Percentiles rank a stretch among this genome's conserved stretches.
These are phyloP conservation scores for Starmerella vitae DNA, from an alignment of 805 yeast genomes.

Conservation along the genomic window DNA sequence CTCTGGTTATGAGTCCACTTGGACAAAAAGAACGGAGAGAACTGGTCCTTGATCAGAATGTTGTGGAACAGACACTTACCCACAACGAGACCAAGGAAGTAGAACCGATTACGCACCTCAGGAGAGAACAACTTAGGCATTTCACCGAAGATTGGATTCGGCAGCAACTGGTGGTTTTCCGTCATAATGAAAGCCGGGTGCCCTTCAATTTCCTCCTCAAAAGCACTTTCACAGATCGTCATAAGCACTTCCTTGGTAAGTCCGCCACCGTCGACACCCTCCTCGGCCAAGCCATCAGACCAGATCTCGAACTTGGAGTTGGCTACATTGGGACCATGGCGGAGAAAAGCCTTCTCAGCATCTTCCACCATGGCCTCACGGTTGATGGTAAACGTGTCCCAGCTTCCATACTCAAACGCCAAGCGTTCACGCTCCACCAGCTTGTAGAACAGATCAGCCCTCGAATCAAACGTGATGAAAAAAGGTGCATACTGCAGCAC, in stretches of 20 bases:
- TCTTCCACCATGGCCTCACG: constrained; percentile 63
- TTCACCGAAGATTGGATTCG: constrained; percentile 37
- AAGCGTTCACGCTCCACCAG: constrained; percentile 23
- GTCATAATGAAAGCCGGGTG: constrained; percentile 31
- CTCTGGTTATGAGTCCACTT: constrained; percentile 36
- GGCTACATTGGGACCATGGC: constrained; percentile 45
- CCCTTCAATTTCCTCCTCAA: constrained; percentile 23
- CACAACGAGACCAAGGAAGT: constrained; percentile 64
- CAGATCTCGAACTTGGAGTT: constrained; percentile 49
- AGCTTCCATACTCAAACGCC: background rate
- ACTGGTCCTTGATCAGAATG: constrained; percentile 64
- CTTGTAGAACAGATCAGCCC: constrained; percentile 61
- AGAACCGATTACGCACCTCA: constrained; percentile 24
- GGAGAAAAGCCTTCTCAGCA: constrained; percentile 48
- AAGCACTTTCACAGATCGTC: constrained; percentile 54
- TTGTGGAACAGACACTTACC: constrained; percentile 85
- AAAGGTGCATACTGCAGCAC: constrained; percentile 59
- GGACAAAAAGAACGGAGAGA: constrained; percentile 74
- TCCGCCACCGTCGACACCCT: constrained; percentile 96
- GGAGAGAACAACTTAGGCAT: constrained; percentile 11
- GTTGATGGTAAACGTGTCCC: constrained; percentile 30
- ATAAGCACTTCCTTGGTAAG: constrained; percentile 82
- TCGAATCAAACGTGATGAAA: constrained; percentile 56
- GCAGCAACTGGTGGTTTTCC: constrained; percentile 52
- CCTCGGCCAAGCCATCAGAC: constrained; percentile 63